Evolutionary conservation across 2,329 filamentous ascomycete species (phyloP).

Genomic region (Fonsecaea multimorphosa): DNA sequence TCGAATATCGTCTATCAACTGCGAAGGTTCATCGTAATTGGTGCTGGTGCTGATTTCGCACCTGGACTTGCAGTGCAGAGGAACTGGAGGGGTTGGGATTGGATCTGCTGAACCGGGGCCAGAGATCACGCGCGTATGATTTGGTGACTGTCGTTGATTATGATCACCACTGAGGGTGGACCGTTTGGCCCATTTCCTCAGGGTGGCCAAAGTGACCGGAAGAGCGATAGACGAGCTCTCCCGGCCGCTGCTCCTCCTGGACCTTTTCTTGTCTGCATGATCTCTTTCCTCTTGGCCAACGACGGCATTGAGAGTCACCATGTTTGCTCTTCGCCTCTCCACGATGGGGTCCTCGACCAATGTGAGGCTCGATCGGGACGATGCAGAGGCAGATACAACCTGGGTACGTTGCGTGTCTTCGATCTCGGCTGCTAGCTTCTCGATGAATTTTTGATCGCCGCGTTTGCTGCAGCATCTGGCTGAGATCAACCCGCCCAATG

Average conservation of each 20-base stretch:
- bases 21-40: conserved; percentile 19
- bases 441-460: conserved; percentile 10
- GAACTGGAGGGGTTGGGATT: background rate
- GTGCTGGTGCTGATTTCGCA: conserved; percentile 11
- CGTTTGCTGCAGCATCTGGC: conserved; percentile 12
- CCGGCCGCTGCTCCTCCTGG: conserved; percentile 5
- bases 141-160: background rate
- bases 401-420: background rate
- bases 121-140: background rate
- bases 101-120: background rate
- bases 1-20: conserved; percentile 13
- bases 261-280: conserved; percentile 6
- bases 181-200: conserved; percentile 15
- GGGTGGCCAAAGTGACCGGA: conserved; percentile 8
- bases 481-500: conserved; percentile 13
- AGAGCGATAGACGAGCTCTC: conserved; percentile 15
- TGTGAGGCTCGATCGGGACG: conserved; percentile 2
- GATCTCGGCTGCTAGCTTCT: conserved; percentile 8
- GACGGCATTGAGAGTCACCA: conserved; percentile 11
- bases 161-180: conserved; percentile 8
- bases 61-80: background rate
- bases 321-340: conserved; percentile 9
- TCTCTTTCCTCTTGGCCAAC: conserved; percentile 4
- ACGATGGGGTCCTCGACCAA: conserved; percentile 12
- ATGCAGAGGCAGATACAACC: background rate